Evolutionary conservation across 768 basidiomycete species (phyloP), one percentile per base, ranked within the genome.

Genomic region (Boletus speciosus): DNA sequence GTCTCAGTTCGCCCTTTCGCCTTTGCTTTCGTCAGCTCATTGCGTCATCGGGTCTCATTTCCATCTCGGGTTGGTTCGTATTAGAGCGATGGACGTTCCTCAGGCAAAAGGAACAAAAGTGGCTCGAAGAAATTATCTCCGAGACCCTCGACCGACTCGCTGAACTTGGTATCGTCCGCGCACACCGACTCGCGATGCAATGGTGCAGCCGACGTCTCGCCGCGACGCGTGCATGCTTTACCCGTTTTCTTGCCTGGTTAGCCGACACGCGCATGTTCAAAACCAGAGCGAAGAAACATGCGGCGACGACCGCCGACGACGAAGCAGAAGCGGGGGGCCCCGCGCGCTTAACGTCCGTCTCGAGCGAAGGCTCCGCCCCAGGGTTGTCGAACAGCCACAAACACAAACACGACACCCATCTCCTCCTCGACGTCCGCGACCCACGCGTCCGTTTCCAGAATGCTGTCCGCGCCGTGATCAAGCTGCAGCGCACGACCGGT

Each of bases 1-100:
- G 29, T 39, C 52, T 47, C 10, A 29, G 25, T 25, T 23, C 43
- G 37, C 29, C 25, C 25, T 4, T 4, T 25, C 25, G 25, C 10
- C 44, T 31, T 23, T 16, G 11, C 23, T 34, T 16, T 43, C 8
- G 1, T 23, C 50, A 70, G 69, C 58, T 67, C 19, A 35, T 76
- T 41, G 67, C 73, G 32, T 71, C 73, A 12, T 69, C 68, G 23
- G 75, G 75, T 35, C 69, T 76, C 25, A 64, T 74, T 16, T 80
- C 78, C 27, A 81, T 81, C 44, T 81, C 79, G 0, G 64, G 71
- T 12, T 81, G 79, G 79, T 81, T 81, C 62, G 68, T 73, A 7
- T 71, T 77, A 9, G 80, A 81, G 49, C 76, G 80, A 14, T 77
- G 73, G 73, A 65, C 73, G 27, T 81, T 73, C 60, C 65, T 66